Evolutionary conservation across 73 alveolate genomes (phyloP).

Genomic region (Breviolum minutum): DNA sequence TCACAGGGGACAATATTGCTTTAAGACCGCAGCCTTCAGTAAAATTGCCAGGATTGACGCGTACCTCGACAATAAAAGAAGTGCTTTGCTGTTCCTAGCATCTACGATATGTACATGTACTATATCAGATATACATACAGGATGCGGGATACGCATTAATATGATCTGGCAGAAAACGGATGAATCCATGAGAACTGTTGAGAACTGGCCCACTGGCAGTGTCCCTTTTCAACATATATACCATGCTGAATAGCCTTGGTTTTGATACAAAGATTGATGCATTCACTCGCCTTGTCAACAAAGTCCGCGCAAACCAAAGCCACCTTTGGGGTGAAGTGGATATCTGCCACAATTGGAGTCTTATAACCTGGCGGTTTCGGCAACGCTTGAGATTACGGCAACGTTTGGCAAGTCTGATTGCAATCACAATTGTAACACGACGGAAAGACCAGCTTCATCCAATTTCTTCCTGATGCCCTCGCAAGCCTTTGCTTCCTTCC

Average conservation of each 20-base stretch:
- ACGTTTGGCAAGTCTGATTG: background rate
- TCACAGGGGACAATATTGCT: background rate
- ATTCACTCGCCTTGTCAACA: slow-evolving; percentile 68
- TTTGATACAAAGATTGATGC: no score
- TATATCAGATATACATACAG: no score
- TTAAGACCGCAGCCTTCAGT: slow-evolving; percentile 30
- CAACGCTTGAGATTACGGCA: background rate
- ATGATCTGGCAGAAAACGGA: no score
- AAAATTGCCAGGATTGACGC: slow-evolving; percentile 95
- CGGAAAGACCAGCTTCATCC: slow-evolving; percentile 39
- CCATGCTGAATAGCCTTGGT: no score
- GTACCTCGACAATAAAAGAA: slow-evolving; percentile 33
- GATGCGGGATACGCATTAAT: no score
- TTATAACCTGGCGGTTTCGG: slow-evolving; percentile 44
- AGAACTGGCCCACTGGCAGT: no score
- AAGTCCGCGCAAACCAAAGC: slow-evolving; percentile 71
- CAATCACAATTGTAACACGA: background rate
- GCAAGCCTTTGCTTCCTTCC: slow-evolving; percentile 93
- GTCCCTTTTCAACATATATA: no score
- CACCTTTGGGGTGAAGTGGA: slow-evolving; percentile 95
- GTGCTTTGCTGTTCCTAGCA: background rate
- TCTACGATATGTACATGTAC: no score
- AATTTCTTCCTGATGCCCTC: slow-evolving; percentile 70
- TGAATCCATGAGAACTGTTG: no score
- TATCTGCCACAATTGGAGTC: slow-evolving; percentile 95